phyloP scores from a whole-genome alignment of 1,139 yeast genomes.

The Geotrichum carabidarum region DNA sequence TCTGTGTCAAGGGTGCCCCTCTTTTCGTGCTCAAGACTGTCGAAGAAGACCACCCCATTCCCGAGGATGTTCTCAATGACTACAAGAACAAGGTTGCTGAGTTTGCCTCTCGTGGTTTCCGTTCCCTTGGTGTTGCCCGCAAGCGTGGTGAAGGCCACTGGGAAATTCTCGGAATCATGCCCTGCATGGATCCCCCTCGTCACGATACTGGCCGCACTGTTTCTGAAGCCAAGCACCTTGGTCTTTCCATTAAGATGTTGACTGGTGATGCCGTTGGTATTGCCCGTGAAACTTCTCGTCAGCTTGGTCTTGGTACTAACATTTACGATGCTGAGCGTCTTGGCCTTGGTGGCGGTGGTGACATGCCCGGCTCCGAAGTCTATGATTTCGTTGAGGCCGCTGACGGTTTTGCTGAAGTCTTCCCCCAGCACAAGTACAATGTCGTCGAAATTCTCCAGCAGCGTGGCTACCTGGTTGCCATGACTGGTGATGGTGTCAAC shows the following conservation, averaged over 20 bases:
- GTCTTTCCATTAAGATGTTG: constrained; percentile 65
- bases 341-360: constrained; percentile 70
- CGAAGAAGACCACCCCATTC: constrained; percentile 63
- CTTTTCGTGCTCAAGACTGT: constrained; percentile 65
- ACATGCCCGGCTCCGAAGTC: constrained; percentile 68
- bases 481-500: constrained; percentile 81
- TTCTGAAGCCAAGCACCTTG: constrained; percentile 59
- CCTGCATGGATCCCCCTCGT: constrained; percentile 72
- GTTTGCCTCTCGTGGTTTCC: constrained; percentile 69
- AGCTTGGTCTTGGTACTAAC: constrained; percentile 66
- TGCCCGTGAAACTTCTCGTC: constrained; percentile 68
- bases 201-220: constrained; percentile 68
- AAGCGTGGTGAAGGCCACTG: constrained; percentile 68
- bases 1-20: constrained; percentile 72
- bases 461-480: constrained; percentile 73
- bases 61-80: constrained; percentile 58
- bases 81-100: constrained; percentile 68
- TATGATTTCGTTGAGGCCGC: constrained; percentile 76
- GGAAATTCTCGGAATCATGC: constrained; percentile 70
- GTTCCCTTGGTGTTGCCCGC: constrained; percentile 71
- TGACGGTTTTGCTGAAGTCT: constrained; percentile 77
- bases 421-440: constrained; percentile 77
- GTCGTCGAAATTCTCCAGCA: constrained; percentile 73
- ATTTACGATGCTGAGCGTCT: constrained; percentile 67
- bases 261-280: constrained; percentile 76